These are phyloP conservation scores for Tolypocladium tundrense DNA, from an alignment of 2,329 filamentous ascomycete genomes.

Conservation along the genomic window DNA sequence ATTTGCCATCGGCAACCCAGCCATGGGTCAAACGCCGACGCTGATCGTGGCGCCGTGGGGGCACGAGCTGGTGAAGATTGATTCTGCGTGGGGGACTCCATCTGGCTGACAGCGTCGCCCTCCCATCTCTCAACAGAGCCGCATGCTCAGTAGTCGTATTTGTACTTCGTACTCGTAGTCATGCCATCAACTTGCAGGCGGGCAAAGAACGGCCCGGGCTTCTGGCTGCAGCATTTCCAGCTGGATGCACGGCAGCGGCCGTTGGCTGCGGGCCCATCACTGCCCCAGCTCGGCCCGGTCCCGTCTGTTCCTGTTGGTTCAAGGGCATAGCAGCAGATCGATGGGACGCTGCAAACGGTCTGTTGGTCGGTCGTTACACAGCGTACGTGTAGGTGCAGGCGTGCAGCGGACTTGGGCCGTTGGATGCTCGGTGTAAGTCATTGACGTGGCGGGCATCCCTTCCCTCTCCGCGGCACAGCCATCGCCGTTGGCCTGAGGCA, in stretches of 20 bases:
- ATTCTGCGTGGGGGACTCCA: background rate
- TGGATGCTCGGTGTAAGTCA: background rate
- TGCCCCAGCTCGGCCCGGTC: background rate
- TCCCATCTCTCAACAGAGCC: background rate
- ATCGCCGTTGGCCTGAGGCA: background rate
- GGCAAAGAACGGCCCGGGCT: background rate
- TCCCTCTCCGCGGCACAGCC: background rate
- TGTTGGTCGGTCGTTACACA: background rate
- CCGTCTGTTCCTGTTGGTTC: background rate
- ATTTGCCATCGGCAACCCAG: slow-evolving; percentile 1
- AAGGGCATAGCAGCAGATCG: background rate
- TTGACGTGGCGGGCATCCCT: background rate
- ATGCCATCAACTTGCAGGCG: background rate
- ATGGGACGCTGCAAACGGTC: background rate
- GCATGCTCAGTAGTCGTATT: no score
- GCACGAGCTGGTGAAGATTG: background rate
- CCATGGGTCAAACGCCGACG: background rate
- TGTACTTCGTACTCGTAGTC: no score
- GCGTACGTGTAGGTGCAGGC: background rate
- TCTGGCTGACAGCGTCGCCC: background rate
- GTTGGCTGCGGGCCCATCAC: background rate
- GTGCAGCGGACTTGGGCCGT: background rate
- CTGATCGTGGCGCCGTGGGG: background rate
- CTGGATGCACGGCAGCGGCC: background rate
- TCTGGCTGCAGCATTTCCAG: background rate